A percentile compares a stretch with the other conserved stretches of the same genome.
Conservation (phyloP, 441 rosid species). For the Euphorbia corollata region DNA sequence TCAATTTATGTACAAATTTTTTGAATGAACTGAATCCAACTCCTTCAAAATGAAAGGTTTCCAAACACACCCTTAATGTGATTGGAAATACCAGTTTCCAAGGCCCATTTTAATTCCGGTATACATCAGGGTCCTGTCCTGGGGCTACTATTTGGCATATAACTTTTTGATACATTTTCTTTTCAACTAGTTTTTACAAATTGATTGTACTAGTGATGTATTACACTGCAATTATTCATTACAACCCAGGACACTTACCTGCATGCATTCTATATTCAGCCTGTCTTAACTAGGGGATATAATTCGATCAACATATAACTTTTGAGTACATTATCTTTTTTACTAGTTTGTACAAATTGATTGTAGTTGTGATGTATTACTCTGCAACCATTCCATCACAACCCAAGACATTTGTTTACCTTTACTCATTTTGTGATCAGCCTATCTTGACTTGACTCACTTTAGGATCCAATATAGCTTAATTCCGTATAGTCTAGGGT, state of each 20-base stretch:
- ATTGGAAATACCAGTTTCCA: not conserved
- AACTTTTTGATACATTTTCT: not conserved
- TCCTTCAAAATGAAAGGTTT: too few species aligned
- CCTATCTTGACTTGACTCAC: not conserved
- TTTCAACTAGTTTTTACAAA: not conserved
- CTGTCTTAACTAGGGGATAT: too few species aligned
- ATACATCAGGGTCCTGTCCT: not conserved
- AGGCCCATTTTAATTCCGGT: not conserved
- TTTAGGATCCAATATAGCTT: not conserved
- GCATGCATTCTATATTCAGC: too few species aligned
- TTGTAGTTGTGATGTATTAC: not conserved
- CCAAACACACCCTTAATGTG: too few species aligned
- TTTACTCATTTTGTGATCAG: not conserved
- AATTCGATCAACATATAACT: not conserved
- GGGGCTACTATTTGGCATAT: not conserved
- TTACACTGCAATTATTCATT: not conserved
- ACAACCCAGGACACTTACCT: not conserved
- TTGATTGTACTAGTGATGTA: not conserved
- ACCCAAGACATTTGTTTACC: not conserved
- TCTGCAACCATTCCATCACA: not conserved
- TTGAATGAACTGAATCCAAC: too few species aligned
- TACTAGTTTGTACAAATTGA: not conserved
- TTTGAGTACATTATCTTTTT: not conserved
- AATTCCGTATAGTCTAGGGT: not conserved
- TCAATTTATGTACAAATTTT: too few species aligned